phyloP scores from a whole-genome alignment of 495 filamentous ascomycete genomes.

The Lophiotrema nucula region DNA sequence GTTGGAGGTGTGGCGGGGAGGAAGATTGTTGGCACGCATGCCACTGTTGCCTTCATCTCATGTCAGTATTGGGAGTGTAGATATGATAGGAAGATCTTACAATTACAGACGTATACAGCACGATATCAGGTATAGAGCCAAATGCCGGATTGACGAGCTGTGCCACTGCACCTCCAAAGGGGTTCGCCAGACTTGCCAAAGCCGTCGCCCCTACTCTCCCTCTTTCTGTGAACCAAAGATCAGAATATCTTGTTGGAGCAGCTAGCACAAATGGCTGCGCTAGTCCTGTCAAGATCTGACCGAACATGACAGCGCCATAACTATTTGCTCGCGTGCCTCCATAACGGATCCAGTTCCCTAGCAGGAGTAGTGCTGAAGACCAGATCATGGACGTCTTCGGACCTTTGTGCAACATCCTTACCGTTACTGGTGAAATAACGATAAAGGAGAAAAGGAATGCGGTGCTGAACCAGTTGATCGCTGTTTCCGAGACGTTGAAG shows the following conservation, averaged over 20 bases:
- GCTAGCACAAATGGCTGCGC: conserved; percentile 90
- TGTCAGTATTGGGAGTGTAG: no score
- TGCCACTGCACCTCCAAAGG: conserved; percentile 76
- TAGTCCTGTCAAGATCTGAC: conserved; percentile 88
- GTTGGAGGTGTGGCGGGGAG: conserved; percentile 78
- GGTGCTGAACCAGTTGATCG: conserved; percentile 91
- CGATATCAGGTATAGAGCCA: not conserved
- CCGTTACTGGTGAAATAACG: conserved; percentile 65
- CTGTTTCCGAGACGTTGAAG: conserved; percentile 70
- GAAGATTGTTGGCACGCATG: conserved; percentile 77
- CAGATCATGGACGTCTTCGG: conserved; percentile 75
- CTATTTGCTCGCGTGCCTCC: conserved; percentile 66
- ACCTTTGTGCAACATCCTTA: conserved; percentile 75
- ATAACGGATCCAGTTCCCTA: conserved; percentile 93
- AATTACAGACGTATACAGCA: no score
- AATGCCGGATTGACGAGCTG: conserved; percentile 78
- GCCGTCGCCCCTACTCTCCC: conserved; percentile 89
- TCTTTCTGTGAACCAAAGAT: conserved; percentile 86
- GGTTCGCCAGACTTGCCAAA: conserved; percentile 78
- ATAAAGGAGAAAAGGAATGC: conserved; percentile 83
- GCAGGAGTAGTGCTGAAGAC: conserved; percentile 67
- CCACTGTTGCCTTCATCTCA: conserved; percentile 69
- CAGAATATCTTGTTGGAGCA: conserved; percentile 86
- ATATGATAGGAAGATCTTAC: no score
- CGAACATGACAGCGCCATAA: conserved; percentile 83